These are phyloP conservation scores for Vigna reflexopilosa DNA, from an alignment of 306 rosid species.

Conservation along the genomic window DNA sequence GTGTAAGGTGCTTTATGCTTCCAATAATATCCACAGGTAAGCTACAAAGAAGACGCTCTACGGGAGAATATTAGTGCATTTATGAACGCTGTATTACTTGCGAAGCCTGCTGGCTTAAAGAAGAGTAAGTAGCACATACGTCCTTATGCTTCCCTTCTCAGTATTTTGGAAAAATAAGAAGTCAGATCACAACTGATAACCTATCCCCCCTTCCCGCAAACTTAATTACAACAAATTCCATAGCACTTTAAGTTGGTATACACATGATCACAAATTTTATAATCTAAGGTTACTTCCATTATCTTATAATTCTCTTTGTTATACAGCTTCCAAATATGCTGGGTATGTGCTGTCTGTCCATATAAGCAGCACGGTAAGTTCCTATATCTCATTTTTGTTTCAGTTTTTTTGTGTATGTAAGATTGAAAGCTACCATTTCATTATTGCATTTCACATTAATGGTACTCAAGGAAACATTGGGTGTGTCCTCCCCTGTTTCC, in stretches of 20 bases:
- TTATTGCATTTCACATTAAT: constrained; percentile 11
- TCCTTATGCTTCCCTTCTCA: constrained; percentile 16
- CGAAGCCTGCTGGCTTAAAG: constrained; percentile 92
- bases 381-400: constrained; percentile 31
- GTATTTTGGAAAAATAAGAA: not conserved
- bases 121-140: constrained; percentile 70
- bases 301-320: constrained; percentile 37
- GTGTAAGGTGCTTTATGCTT: constrained; percentile 21
- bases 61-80: constrained; percentile 97
- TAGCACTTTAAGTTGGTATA: not conserved
- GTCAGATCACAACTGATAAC: constrained; percentile 5
- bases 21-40: constrained; percentile 61
- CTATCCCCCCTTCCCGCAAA: not conserved
- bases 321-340: constrained; percentile 95
- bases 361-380: constrained; percentile 91
- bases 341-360: constrained; percentile 91
- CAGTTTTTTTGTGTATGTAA: not conserved
- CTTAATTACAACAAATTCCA: not conserved
- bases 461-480: constrained; percentile 16
- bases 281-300: constrained; percentile 3
- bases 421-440: constrained; percentile 27
- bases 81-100: constrained; percentile 82
- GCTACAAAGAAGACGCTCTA: constrained; percentile 74
- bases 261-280: constrained; percentile 32
- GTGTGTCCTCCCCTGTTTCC: constrained; percentile 13